phyloP scores from a whole-genome alignment of 257 asterid genomes.

The Pogostemon cablin region DNA sequence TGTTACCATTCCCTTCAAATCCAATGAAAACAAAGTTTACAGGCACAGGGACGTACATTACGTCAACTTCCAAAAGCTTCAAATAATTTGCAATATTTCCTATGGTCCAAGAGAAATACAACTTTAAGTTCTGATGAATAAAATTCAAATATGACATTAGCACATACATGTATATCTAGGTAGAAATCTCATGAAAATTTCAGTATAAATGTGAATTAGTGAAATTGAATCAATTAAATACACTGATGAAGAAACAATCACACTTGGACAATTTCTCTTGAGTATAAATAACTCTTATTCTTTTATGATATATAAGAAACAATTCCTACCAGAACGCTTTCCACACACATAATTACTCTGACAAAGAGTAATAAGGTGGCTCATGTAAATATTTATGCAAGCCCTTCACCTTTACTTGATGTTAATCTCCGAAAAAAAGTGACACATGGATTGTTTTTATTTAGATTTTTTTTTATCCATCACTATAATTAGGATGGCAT shows the following conservation, averaged over 20 bases:
- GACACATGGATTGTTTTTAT: background rate
- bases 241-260: too few relatives aligned
- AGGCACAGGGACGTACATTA: slow-evolving; percentile 88
- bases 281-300: too few relatives aligned
- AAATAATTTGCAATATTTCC: slow-evolving; percentile 84
- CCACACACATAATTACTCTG: too few relatives aligned
- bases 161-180: slow-evolving; percentile 14
- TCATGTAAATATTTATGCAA: slow-evolving; percentile 2
- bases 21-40: slow-evolving; percentile 93
- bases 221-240: slow-evolving; percentile 13
- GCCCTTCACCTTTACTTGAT: slow-evolving; percentile 14
- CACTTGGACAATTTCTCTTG: too few relatives aligned
- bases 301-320: too few relatives aligned
- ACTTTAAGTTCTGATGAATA: slow-evolving; percentile 20
- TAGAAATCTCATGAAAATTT: slow-evolving; percentile 26
- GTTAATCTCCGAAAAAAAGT: slow-evolving; percentile 21
- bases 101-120: slow-evolving; percentile 44
- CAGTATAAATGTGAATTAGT: background rate
- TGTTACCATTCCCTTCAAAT: slow-evolving; percentile 95
- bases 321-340: too few relatives aligned
- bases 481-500: slow-evolving; percentile 18
- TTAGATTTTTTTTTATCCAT: background rate
- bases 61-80: slow-evolving; percentile 92
- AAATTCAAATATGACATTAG: slow-evolving; percentile 14
- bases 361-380: background rate